Percentiles rank a stretch among this genome's conserved stretches.
phyloP scores from a whole-genome alignment of 2,329 filamentous ascomycete genomes.

The Pseudogymnoascus sp. region DNA sequence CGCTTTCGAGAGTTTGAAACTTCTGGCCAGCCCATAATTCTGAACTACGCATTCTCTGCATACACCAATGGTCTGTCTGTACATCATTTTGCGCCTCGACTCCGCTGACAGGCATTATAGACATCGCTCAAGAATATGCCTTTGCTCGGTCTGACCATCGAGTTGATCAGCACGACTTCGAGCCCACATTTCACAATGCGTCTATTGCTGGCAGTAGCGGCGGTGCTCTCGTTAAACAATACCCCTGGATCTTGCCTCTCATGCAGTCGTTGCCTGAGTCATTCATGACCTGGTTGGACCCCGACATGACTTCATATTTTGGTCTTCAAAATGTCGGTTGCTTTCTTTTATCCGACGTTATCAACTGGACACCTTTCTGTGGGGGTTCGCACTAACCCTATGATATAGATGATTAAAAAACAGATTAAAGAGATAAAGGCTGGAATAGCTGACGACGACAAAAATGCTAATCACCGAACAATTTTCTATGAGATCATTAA shows the following conservation, averaged over 20 bases:
- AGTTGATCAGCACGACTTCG: slow-evolving; percentile 19
- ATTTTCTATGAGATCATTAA: slow-evolving; percentile 23
- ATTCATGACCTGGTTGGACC: slow-evolving; percentile 12
- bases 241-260: slow-evolving; percentile 15
- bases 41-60: slow-evolving; percentile 16
- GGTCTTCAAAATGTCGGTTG: slow-evolving; percentile 13
- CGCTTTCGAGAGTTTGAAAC: slow-evolving; percentile 14
- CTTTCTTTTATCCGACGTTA: background rate
- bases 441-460: slow-evolving; percentile 1
- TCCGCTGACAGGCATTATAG: slow-evolving; percentile 12
- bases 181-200: slow-evolving; percentile 15
- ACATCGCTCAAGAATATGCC: slow-evolving; percentile 26
- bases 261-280: slow-evolving; percentile 11
- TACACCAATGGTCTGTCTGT: slow-evolving; percentile 14
- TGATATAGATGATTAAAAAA: slow-evolving; percentile 9
- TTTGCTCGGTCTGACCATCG: slow-evolving; percentile 20
- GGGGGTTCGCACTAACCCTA: background rate
- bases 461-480: slow-evolving; percentile 17
- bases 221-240: slow-evolving; percentile 17
- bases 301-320: slow-evolving; percentile 14
- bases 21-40: slow-evolving; percentile 12
- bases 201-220: slow-evolving; percentile 13
- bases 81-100: background rate
- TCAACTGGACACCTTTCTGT: background rate
- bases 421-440: slow-evolving; percentile 9